Conservation (phyloP, 345 rosid genomes). For the Barbarea vulgaris region DNA sequence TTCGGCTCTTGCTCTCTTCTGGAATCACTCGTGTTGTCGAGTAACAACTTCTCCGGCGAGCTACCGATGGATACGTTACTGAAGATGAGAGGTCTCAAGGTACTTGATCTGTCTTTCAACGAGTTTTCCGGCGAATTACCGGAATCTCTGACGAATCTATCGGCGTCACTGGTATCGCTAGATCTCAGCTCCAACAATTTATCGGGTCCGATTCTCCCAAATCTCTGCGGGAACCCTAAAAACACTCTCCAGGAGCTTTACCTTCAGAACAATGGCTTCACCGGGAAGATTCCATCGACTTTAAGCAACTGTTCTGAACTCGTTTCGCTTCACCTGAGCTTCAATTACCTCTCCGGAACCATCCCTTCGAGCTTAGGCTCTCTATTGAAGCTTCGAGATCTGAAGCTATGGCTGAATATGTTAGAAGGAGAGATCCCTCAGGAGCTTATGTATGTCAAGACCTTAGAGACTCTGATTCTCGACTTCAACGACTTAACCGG, state of each 20-base stretch:
- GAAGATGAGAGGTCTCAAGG: constrained; percentile 62
- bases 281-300: constrained; percentile 65
- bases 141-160: constrained; percentile 58
- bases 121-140: constrained; percentile 61
- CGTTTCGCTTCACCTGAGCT: constrained; percentile 85
- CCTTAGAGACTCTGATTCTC: constrained; percentile 76
- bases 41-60: constrained; percentile 70
- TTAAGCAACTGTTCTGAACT: constrained; percentile 90
- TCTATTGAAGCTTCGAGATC: constrained; percentile 67
- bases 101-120: constrained; percentile 63
- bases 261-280: constrained; percentile 71
- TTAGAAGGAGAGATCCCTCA: constrained; percentile 85
- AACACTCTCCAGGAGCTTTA: constrained; percentile 60
- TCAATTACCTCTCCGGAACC: constrained; percentile 68
- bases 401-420: constrained; percentile 81
- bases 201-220: constrained; percentile 57
- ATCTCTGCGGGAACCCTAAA: constrained; percentile 57
- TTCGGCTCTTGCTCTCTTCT: constrained; percentile 62
- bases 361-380: constrained; percentile 85
- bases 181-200: constrained; percentile 88
- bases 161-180: constrained; percentile 55
- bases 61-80: constrained; percentile 63
- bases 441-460: constrained; percentile 56
- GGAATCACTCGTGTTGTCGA: constrained; percentile 60
- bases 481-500: constrained; percentile 90